Evolutionary conservation across 2,329 filamentous ascomycete genomes (phyloP), one percentile per base, ranked within the genome.

Genomic region (Salinomyces thailandicus): DNA sequence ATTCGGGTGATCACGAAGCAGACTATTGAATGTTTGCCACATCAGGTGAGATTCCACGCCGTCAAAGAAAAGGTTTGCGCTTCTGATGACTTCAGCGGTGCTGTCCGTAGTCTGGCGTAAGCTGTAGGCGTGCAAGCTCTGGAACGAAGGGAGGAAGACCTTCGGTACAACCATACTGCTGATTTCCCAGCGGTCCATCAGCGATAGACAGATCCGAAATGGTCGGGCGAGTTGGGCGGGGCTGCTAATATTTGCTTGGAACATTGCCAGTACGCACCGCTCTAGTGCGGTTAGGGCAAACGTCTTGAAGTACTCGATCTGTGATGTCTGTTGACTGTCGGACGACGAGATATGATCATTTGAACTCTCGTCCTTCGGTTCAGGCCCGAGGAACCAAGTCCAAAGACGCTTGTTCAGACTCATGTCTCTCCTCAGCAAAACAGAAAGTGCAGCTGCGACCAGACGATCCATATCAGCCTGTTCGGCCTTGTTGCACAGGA

Each of bases 111-210:
- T 61, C 8, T 81, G 75, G 35, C 66, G 67, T 17, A 67, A 63
- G 58, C 86, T 79, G 62, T 86, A 96, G 31, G 69, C 65, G 46
- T 80, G 77, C 24, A 93, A 79, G 49, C 81, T 93, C 54, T 79
- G 73, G 49, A 98, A 75, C 17, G 89, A 79, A 3, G 87, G 83
- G 11, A 95, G 67, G 53, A 98, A 96, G 11, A 96, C 75, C 42
- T 85, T 79, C 0, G 87, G 84, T 2, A 96, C 81, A 31, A 98
- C 78, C 13, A 89, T 69, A 1, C 85, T 85, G 18, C 91, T 91
- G 46, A 98, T 89, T 58, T 98, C 91, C 87, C 86, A 96, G 40
- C 87, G 79, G 61, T 98, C 91, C 91, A 98, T 96, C 35, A 98
- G 68, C 12, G 93, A 95, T 2, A 96, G 71, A 52, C 86, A 93